A percentile compares a stretch with the other conserved stretches of the same genome.
These are phyloP conservation scores for Candida adriatica DNA, from an alignment of 805 yeast genomes.

Conservation along the genomic window DNA sequence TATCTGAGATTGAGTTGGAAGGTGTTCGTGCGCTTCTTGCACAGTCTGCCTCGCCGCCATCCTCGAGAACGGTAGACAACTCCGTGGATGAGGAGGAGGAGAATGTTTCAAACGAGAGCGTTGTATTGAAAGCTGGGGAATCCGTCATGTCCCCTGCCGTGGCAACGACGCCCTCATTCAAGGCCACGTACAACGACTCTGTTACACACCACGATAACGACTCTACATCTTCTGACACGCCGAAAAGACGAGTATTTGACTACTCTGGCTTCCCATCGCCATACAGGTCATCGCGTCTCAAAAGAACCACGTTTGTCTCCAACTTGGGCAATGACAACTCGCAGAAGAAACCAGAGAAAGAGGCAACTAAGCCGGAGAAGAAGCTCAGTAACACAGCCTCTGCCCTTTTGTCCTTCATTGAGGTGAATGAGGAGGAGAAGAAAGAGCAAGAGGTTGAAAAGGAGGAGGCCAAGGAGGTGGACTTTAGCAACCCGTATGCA, in stretches of 20 bases:
- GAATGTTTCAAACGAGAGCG: slow-evolving; percentile 5
- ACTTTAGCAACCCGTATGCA: slow-evolving; percentile 36
- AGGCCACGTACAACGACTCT: slow-evolving; percentile 25
- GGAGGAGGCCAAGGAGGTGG: slow-evolving; percentile 10
- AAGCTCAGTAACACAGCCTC: slow-evolving; percentile 42
- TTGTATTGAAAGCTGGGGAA: slow-evolving; percentile 8
- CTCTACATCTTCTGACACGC: not conserved
- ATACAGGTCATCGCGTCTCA: slow-evolving; percentile 28
- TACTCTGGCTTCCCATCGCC: slow-evolving; percentile 33
- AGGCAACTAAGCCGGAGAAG: slow-evolving; percentile 13
- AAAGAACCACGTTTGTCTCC: slow-evolving; percentile 12
- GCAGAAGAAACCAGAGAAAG: slow-evolving; percentile 6
- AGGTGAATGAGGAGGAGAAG: slow-evolving; percentile 18
- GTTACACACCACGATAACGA: slow-evolving; percentile 17
- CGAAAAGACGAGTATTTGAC: slow-evolving; percentile 28
- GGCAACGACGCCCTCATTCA: slow-evolving; percentile 27
- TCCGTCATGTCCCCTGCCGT: slow-evolving; percentile 2
- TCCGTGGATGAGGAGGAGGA: slow-evolving; percentile 8
- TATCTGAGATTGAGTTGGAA: slow-evolving; percentile 69
- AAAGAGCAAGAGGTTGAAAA: slow-evolving; percentile 1
- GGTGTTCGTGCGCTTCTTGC: slow-evolving; percentile 64
- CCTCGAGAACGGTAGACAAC: slow-evolving; percentile 4
- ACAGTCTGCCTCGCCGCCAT: slow-evolving; percentile 29
- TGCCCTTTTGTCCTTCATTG: slow-evolving; percentile 40
- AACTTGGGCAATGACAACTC: slow-evolving; percentile 4